phyloP scores from a whole-genome alignment of 2,329 filamentous ascomycete species.

The Chalaropsis ovoidea region DNA sequence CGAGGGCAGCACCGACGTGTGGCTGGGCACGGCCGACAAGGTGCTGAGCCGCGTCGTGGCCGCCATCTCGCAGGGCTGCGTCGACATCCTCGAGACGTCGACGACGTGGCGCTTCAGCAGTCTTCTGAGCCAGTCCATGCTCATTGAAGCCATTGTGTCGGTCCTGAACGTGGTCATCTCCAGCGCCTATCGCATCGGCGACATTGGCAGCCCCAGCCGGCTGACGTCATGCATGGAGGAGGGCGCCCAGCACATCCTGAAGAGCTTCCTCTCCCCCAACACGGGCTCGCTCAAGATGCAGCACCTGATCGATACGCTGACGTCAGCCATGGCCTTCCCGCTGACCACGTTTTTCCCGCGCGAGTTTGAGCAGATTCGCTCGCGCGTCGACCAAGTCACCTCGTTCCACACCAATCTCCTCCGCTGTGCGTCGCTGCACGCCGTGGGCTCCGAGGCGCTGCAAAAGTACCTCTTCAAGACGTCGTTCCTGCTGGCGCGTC shows the following conservation, averaged over 20 bases:
- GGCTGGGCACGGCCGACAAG: slow-evolving; percentile 67
- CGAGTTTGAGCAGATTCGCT: slow-evolving; percentile 45
- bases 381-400: slow-evolving; percentile 55
- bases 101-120: slow-evolving; percentile 73
- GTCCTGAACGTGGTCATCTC: slow-evolving; percentile 62
- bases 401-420: slow-evolving; percentile 58
- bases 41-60: slow-evolving; percentile 61
- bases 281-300: slow-evolving; percentile 64
- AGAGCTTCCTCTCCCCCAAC: slow-evolving; percentile 63
- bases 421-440: slow-evolving; percentile 56
- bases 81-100: slow-evolving; percentile 79
- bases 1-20: slow-evolving; percentile 43
- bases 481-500: slow-evolving; percentile 62
- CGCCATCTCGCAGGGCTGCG: slow-evolving; percentile 61
- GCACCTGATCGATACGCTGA: slow-evolving; percentile 60
- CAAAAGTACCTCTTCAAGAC: slow-evolving; percentile 74
- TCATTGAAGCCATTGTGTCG: slow-evolving; percentile 57
- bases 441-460: slow-evolving; percentile 53
- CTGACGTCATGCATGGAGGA: slow-evolving; percentile 55
- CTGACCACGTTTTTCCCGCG: slow-evolving; percentile 53
- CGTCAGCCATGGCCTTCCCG: slow-evolving; percentile 34
- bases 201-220: slow-evolving; percentile 39
- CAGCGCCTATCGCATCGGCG: slow-evolving; percentile 66
- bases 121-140: slow-evolving; percentile 55
- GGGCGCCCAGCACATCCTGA: slow-evolving; percentile 64